Evolutionary conservation across 2,329 filamentous ascomycete genomes (phyloP).

Genomic region (Cercospora brassicicola): DNA sequence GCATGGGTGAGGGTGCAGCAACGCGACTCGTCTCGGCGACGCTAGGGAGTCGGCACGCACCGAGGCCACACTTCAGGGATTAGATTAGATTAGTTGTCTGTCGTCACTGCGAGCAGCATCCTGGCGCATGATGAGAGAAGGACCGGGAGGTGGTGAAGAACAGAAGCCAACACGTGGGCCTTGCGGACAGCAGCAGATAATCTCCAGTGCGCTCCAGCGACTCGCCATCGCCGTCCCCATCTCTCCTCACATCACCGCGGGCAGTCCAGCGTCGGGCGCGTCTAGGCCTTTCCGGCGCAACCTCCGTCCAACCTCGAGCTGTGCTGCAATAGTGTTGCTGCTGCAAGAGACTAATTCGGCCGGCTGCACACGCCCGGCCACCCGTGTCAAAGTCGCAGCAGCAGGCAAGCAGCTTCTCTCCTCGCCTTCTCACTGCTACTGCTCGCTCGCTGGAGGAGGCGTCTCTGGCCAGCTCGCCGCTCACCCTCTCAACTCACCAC

Average conservation of each 20-base stretch:
- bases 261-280: background rate
- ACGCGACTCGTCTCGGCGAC: background rate
- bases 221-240: background rate
- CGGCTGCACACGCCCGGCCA: slow-evolving; percentile 1
- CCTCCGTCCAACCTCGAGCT: background rate
- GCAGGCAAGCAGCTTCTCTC: background rate
- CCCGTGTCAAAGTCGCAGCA: background rate
- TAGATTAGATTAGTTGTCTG: background rate
- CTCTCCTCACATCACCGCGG: background rate
- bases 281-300: background rate
- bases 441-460: background rate
- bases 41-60: slow-evolving; percentile 1
- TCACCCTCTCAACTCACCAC: background rate
- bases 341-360: background rate
- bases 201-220: background rate
- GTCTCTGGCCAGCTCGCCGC: background rate
- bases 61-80: background rate
- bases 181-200: background rate
- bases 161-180: slow-evolving; percentile 4
- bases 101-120: slow-evolving; percentile 2
- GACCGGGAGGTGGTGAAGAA: background rate
- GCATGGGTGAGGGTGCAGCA: background rate
- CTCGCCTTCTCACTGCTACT: background rate
- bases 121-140: background rate
- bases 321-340: background rate